Evolutionary conservation across 331 rosid species (phyloP).

Genomic region (Acacia pycnantha): DNA sequence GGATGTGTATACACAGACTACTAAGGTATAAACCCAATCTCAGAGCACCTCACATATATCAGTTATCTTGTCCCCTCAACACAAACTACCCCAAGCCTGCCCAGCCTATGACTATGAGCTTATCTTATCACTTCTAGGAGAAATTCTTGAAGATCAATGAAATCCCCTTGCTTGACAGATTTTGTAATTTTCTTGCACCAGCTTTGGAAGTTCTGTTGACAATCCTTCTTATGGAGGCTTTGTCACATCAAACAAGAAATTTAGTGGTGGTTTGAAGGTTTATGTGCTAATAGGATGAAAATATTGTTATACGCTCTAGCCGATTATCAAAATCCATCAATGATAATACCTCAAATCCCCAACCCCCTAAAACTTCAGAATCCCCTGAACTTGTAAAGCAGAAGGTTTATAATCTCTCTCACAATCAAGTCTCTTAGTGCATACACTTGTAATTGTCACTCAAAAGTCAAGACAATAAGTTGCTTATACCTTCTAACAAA

Average conservation of each 20-base stretch:
- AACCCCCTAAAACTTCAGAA: neutral
- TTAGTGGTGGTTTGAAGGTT: neutral
- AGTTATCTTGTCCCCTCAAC: neutral
- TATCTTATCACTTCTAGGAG: neutral
- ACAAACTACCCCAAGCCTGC: neutral
- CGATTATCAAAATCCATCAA: neutral
- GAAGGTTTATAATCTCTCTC: neutral
- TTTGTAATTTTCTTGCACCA: neutral
- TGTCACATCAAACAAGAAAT: neutral
- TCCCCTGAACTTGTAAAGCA: neutral
- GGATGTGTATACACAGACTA: neutral
- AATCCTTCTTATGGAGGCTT: neutral
- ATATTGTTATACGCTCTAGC: neutral
- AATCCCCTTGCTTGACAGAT: neutral
- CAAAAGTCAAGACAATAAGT: neutral
- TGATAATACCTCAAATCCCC: neutral
- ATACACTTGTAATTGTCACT: neutral
- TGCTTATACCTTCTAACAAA: neutral
- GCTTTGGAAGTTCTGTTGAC: neutral
- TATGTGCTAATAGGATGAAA: neutral
- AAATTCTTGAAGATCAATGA: neutral
- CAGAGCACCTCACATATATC: neutral
- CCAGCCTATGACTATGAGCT: constrained; percentile 1
- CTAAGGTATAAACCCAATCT: neutral
- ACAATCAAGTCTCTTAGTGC: neutral